phyloP scores from a whole-genome alignment of 2,329 filamentous ascomycete genomes.

The Chaetomiaceae sp. region DNA sequence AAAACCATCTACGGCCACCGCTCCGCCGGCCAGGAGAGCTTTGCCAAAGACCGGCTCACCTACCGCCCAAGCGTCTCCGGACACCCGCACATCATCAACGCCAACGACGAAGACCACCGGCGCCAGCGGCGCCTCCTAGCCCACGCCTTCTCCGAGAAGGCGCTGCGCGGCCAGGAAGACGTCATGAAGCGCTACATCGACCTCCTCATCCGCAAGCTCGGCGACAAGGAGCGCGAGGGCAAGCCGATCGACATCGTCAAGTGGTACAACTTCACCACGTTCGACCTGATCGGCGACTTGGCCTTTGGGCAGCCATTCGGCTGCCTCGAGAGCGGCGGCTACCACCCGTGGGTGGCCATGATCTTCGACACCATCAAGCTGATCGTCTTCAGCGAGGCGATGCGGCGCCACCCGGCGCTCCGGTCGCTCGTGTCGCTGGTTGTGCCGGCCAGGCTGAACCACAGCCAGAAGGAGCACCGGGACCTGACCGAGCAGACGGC shows the following conservation, averaged over 20 bases:
- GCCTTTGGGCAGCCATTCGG: slow-evolving; percentile 27
- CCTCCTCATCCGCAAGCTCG: slow-evolving; percentile 20
- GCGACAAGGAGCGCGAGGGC: slow-evolving; percentile 17
- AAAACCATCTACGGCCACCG: slow-evolving; percentile 31
- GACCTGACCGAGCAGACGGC: slow-evolving; percentile 3
- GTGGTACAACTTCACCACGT: slow-evolving; percentile 29
- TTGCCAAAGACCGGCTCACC: slow-evolving; percentile 7
- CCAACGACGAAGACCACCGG: slow-evolving; percentile 24
- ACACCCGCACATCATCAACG: slow-evolving; percentile 9
- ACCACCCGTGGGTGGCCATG: slow-evolving; percentile 28
- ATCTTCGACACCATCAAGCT: slow-evolving; percentile 25
- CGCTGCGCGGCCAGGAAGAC: slow-evolving; percentile 27
- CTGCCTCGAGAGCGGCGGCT: slow-evolving; percentile 22
- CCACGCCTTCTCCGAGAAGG: slow-evolving; percentile 29
- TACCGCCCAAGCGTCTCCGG: slow-evolving; percentile 6
- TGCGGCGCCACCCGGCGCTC: slow-evolving; percentile 1
- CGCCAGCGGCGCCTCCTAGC: slow-evolving; percentile 26
- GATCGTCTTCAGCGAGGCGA: slow-evolving; percentile 1
- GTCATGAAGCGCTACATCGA: slow-evolving; percentile 22
- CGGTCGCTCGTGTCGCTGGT: not conserved
- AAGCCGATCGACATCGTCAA: slow-evolving; percentile 23
- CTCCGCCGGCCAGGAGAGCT: slow-evolving; percentile 16
- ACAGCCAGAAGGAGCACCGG: slow-evolving; percentile 8
- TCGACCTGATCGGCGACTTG: slow-evolving; percentile 29
- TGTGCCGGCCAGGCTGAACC: slow-evolving; percentile 3